Percentiles rank a stretch among this genome's conserved stretches.
phyloP scores from a whole-genome alignment of 2,329 filamentous ascomycete species.

The Cladophialophora yegresii region DNA sequence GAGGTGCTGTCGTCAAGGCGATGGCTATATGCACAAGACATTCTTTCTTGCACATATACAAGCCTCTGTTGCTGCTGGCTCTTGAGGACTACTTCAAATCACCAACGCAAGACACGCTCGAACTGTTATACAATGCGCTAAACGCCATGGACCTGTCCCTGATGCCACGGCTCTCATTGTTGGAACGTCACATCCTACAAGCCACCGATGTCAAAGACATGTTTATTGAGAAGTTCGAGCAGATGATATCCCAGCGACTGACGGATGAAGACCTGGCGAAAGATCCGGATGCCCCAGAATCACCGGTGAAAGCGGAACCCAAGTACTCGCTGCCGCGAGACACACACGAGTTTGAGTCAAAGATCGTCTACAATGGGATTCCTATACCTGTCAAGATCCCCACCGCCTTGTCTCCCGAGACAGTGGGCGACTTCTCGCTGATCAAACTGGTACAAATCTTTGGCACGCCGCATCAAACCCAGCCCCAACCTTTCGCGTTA shows the following conservation, averaged over 20 bases:
- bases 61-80: constrained; percentile 87
- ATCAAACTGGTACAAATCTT: constrained; percentile 98
- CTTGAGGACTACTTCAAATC: constrained; percentile 96
- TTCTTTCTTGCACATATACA: constrained; percentile 98
- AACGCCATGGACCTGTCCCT: constrained; percentile 96
- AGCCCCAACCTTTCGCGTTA: constrained; percentile 78
- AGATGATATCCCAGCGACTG: constrained; percentile 83
- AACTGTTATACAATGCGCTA: constrained; percentile 84
- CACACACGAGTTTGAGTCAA: constrained; percentile 96
- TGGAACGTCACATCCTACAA: constrained; percentile 84
- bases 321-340: constrained; percentile 81
- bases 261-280: constrained; percentile 59
- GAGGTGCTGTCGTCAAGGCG: constrained; percentile 92
- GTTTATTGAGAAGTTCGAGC: constrained; percentile 96
- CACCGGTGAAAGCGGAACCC: constrained; percentile 61
- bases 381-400: constrained; percentile 96
- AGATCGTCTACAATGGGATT: constrained; percentile 92
- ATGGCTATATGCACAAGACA: constrained; percentile 99
- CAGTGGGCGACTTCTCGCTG: constrained; percentile 94
- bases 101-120: constrained; percentile 82
- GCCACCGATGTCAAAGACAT: constrained; percentile 92
- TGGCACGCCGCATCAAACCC: constrained; percentile 75
- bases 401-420: constrained; percentile 89
- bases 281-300: constrained; percentile 42
- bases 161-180: constrained; percentile 78